Conservation (phyloP, 768 basidiomycete species). For the Galerina sulciceps region DNA sequence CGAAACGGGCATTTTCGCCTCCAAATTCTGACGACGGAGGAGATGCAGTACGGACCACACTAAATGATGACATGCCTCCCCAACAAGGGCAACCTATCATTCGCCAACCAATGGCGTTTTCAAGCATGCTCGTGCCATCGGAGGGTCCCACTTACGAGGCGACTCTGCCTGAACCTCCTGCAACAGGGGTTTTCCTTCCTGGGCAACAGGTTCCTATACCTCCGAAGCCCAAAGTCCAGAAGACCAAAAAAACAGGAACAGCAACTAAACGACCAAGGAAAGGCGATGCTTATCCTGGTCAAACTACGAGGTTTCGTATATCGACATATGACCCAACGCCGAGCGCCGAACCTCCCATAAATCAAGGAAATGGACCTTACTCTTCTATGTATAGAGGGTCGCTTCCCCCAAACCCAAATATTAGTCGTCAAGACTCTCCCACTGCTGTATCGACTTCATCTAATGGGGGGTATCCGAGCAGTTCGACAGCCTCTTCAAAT, state of each 20-base stretch:
- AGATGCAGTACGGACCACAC: constrained; percentile 39
- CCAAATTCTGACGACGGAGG: constrained; percentile 56
- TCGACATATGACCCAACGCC: constrained; percentile 38
- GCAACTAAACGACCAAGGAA: constrained; percentile 32
- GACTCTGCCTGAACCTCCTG: constrained; percentile 24
- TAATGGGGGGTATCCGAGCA: neutral
- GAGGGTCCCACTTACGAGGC: constrained; percentile 48
- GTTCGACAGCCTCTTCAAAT: neutral
- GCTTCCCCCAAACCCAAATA: neutral
- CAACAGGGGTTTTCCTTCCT: constrained; percentile 49
- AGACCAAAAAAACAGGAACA: constrained; percentile 25
- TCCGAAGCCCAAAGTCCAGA: constrained; percentile 21
- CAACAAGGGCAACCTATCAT: constrained; percentile 53
- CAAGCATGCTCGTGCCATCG: constrained; percentile 27
- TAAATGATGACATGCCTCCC: constrained; percentile 52
- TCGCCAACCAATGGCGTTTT: constrained; percentile 61
- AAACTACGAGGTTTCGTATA: constrained; percentile 57
- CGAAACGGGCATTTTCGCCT: constrained; percentile 55
- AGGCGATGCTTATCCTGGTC: constrained; percentile 44
- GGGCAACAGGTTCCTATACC: constrained; percentile 43
- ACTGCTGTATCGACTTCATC: neutral
- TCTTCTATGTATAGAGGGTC: constrained; percentile 41
- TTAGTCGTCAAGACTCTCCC: neutral
- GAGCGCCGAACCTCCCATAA: constrained; percentile 33
- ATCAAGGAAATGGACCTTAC: constrained; percentile 42